A percentile compares a stretch with the other conserved stretches of the same genome.
Evolutionary conservation across 2,329 filamentous ascomycete species (phyloP).

Genomic region (Curvularia spicifera): DNA sequence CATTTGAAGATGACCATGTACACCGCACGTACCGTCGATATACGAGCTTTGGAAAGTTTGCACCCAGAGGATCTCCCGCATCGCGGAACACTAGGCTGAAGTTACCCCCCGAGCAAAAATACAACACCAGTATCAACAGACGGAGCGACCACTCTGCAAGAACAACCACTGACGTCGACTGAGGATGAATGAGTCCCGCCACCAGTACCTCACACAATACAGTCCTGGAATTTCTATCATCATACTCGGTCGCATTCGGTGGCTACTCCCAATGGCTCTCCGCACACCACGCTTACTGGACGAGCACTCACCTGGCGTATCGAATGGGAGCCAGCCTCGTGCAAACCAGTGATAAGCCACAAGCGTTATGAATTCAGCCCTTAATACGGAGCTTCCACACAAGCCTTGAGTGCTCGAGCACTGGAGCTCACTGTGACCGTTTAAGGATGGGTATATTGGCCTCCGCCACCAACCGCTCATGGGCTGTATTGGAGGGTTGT

Average conservation of each 20-base stretch:
- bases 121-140: slow-evolving; percentile 4
- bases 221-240: not conserved
- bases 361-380: slow-evolving; percentile 3
- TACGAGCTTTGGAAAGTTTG: slow-evolving; percentile 23
- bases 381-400: not conserved
- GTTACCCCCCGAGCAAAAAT: not conserved
- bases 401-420: not conserved
- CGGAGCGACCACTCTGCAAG: slow-evolving; percentile 1
- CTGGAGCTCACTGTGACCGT: not conserved
- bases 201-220: slow-evolving; percentile 17
- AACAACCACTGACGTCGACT: slow-evolving; percentile 11
- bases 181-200: slow-evolving; percentile 6
- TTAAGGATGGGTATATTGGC: slow-evolving; percentile 1
- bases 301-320: not conserved
- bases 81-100: not conserved
- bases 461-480: slow-evolving; percentile 3
- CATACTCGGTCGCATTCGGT: not conserved
- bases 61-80: slow-evolving; percentile 14
- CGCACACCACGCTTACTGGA: slow-evolving; percentile 1
- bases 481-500: not conserved
- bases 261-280: slow-evolving; percentile 2
- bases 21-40: slow-evolving; percentile 12
- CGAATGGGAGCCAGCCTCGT: not conserved
- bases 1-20: slow-evolving; percentile 3
- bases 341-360: slow-evolving; percentile 1